These are phyloP conservation scores for Trypanosoma brucei DNA, from an alignment of 208 protist genomes.

Conservation along the genomic window DNA sequence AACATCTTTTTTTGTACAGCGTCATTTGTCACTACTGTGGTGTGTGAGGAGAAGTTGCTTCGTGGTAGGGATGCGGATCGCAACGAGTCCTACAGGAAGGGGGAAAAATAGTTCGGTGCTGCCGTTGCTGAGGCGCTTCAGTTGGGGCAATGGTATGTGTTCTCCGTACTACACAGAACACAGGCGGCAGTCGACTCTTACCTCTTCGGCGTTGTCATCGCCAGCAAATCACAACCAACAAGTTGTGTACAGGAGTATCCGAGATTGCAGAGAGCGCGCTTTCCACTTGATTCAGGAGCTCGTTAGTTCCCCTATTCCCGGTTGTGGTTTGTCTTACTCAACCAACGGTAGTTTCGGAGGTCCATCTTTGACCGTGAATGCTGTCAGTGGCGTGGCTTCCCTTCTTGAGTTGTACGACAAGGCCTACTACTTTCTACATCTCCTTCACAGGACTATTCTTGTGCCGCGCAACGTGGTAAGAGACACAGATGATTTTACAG, in stretches of 20 bases:
- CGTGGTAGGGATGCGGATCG: background rate
- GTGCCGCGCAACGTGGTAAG: slow-evolving; percentile 22
- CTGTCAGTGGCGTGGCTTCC: background rate
- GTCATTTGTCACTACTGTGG: too few species aligned
- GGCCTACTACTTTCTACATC: slow-evolving; percentile 9
- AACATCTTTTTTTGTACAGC: too few species aligned
- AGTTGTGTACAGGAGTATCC: background rate
- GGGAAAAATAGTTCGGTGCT: slow-evolving; percentile 8
- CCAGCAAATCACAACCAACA: background rate
- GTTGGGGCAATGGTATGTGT: background rate
- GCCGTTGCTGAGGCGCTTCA: background rate
- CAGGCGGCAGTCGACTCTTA: background rate
- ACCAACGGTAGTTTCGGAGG: background rate
- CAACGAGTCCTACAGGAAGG: too few species aligned
- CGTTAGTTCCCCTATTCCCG: background rate
- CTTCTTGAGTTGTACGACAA: slow-evolving; percentile 14
- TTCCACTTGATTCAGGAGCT: background rate
- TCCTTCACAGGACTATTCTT: slow-evolving; percentile 7
- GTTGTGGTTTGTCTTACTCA: background rate
- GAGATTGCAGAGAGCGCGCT: background rate
- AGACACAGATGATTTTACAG: slow-evolving; percentile 22
- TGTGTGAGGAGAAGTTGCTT: background rate
- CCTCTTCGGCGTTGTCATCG: background rate
- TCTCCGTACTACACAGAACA: background rate
- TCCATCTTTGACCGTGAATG: background rate